These are phyloP conservation scores for Ascochyta clinopodiicola DNA, from an alignment of 2,329 filamentous ascomycete species.

Conservation along the genomic window DNA sequence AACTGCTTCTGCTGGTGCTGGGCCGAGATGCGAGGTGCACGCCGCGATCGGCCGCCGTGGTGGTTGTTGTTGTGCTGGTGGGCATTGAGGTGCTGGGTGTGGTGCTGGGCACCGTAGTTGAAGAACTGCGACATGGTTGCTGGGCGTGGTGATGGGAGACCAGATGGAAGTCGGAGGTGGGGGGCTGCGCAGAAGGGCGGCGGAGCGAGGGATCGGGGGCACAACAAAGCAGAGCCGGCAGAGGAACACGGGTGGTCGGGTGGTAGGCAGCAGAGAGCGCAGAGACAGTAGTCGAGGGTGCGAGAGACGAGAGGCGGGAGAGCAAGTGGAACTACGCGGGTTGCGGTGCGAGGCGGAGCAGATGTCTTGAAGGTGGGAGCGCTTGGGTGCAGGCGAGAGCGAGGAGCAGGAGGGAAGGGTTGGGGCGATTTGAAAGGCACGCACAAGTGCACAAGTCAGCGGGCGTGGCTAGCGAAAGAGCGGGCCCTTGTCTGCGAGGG, in stretches of 20 bases:
- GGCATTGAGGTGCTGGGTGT: constrained; percentile 58
- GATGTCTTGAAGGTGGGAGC: constrained; percentile 18
- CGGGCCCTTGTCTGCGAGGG: constrained; percentile 2
- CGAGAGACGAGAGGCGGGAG: constrained; percentile 15
- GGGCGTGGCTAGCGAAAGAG: constrained; percentile 16
- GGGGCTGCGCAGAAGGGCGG: constrained; percentile 24
- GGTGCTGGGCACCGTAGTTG: constrained; percentile 57
- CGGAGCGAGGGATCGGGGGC: constrained; percentile 22
- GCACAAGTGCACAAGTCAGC: constrained; percentile 16
- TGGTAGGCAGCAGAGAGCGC: constrained; percentile 17
- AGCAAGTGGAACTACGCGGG: constrained; percentile 19
- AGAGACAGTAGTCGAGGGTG: constrained; percentile 18
- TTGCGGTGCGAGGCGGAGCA: constrained; percentile 34
- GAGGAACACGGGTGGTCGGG: constrained; percentile 8
- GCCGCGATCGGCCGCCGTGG: constrained; percentile 83
- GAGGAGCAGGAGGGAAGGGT: constrained; percentile 24
- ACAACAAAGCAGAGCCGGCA: constrained; percentile 35
- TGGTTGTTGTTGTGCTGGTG: constrained; percentile 64
- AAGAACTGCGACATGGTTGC: constrained; percentile 56
- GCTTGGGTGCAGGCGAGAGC: constrained; percentile 25
- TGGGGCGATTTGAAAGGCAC: constrained; percentile 25
- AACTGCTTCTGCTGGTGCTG: constrained; percentile 90
- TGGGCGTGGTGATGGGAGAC: constrained; percentile 24
- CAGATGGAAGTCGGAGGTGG: constrained; percentile 26
- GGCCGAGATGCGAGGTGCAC: constrained; percentile 79